Conservation (phyloP, 164 flowering plant genomes). For the Magnolia sinica region DNA sequence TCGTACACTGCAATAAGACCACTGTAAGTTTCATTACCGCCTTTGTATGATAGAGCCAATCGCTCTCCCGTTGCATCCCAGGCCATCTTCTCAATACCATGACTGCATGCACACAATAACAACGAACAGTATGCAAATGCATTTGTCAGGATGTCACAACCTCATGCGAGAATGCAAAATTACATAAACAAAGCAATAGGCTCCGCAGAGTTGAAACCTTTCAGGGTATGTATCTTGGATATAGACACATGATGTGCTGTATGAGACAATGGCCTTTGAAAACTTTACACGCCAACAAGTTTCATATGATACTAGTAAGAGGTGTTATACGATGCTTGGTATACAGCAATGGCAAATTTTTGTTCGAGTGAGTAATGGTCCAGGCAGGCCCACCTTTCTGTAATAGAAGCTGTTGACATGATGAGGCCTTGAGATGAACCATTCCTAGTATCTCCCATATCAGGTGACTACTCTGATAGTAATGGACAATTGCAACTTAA, state of each 20-base stretch:
- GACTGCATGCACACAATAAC: constrained; percentile 36
- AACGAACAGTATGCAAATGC: background rate
- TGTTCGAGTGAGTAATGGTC: no score
- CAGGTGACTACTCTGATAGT: no score
- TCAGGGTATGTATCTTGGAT: background rate
- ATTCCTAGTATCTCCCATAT: background rate
- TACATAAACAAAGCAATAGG: background rate
- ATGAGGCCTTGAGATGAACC: background rate
- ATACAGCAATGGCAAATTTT: background rate
- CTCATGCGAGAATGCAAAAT: background rate
- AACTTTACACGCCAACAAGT: no score
- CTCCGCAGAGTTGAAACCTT: background rate
- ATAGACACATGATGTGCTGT: background rate
- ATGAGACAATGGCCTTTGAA: background rate
- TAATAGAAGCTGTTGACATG: background rate
- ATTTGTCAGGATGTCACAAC: background rate
- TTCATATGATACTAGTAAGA: background rate
- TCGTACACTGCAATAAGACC: constrained; percentile 89
- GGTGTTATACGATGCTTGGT: background rate
- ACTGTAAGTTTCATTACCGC: constrained; percentile 64
- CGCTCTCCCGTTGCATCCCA: constrained; percentile 99
- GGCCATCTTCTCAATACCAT: constrained; percentile 80
- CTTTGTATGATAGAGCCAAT: constrained; percentile 76
- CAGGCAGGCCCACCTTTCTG: no score
- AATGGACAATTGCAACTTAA: no score